phyloP scores from a whole-genome alignment of 2,329 filamentous ascomycete genomes.

The Metarhizium brunneum region DNA sequence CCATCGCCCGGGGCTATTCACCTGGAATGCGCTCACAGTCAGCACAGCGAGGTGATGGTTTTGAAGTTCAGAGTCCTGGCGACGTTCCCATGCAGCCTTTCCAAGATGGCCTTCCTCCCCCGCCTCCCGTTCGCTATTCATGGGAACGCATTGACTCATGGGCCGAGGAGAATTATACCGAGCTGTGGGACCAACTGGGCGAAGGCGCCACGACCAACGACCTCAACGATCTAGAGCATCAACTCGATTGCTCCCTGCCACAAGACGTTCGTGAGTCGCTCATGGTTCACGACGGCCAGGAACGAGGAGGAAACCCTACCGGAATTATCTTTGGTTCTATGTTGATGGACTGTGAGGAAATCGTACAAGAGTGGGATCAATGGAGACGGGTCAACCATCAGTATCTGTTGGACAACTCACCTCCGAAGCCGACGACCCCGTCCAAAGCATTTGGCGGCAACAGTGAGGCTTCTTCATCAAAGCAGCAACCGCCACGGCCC shows the following conservation, averaged over 20 bases:
- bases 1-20: slow-evolving; percentile 65
- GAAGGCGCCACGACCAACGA: slow-evolving; percentile 91
- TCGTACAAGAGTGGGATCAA: slow-evolving; percentile 94
- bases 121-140: slow-evolving; percentile 79
- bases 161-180: slow-evolving; percentile 91
- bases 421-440: slow-evolving; percentile 52
- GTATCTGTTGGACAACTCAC: slow-evolving; percentile 57
- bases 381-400: slow-evolving; percentile 92
- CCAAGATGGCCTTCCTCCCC: slow-evolving; percentile 79
- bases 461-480: slow-evolving; percentile 59
- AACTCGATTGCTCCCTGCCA: slow-evolving; percentile 87
- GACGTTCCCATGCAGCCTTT: slow-evolving; percentile 98
- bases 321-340: slow-evolving; percentile 91
- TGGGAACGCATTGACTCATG: slow-evolving; percentile 92
- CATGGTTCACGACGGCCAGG: slow-evolving; percentile 90
- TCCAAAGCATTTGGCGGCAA: slow-evolving; percentile 63
- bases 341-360: slow-evolving; percentile 96
- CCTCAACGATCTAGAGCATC: slow-evolving; percentile 91
- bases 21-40: slow-evolving; percentile 78
- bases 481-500: slow-evolving; percentile 31
- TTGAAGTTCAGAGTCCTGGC: slow-evolving; percentile 62
- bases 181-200: slow-evolving; percentile 86
- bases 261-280: slow-evolving; percentile 90
- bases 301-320: slow-evolving; percentile 81
- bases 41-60: slow-evolving; percentile 55